Evolutionary conservation across 129 eudicot species (phyloP).

Genomic region (Flaveria linearis): DNA sequence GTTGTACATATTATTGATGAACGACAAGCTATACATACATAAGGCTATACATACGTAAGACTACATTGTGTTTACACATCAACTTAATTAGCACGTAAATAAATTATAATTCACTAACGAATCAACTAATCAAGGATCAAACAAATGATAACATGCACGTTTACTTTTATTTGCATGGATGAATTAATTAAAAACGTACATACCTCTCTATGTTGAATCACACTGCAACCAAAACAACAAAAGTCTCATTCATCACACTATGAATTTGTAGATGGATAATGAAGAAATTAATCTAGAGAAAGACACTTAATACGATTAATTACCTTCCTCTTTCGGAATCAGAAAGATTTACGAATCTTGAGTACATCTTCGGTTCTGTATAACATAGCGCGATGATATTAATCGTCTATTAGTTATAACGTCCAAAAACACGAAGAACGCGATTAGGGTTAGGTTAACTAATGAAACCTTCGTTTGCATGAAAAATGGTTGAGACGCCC

Average conservation of each 20-base stretch:
- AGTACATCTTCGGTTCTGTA: conserved; percentile 71
- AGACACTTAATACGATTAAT: conserved; percentile 8
- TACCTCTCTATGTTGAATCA: conserved; percentile 68
- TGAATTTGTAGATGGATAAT: neutral
- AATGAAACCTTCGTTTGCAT: conserved; percentile 54
- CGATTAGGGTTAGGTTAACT: conserved; percentile 1
- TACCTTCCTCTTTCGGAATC: conserved; percentile 81
- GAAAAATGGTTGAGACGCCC: conserved; percentile 76
- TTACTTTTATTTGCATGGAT: conserved; percentile 10
- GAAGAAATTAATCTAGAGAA: neutral
- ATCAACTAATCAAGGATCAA: neutral
- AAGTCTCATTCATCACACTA: conserved; percentile 15
- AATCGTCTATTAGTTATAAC: neutral
- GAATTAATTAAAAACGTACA: conserved; percentile 9
- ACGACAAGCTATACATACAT: neutral
- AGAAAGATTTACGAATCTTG: conserved; percentile 56
- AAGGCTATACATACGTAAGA: neutral
- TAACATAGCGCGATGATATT: neutral
- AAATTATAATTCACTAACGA: neutral
- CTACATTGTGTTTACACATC: neutral
- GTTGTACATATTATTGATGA: too few relatives aligned
- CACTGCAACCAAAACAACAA: conserved; percentile 49
- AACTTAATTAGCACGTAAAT: conserved; percentile 11
- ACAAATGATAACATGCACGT: neutral
- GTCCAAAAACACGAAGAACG: neutral